Evolutionary conservation across 1,284 basidiomycete genomes (phyloP), one percentile per base, ranked within the genome.

Genomic region (Tilletia caries): DNA sequence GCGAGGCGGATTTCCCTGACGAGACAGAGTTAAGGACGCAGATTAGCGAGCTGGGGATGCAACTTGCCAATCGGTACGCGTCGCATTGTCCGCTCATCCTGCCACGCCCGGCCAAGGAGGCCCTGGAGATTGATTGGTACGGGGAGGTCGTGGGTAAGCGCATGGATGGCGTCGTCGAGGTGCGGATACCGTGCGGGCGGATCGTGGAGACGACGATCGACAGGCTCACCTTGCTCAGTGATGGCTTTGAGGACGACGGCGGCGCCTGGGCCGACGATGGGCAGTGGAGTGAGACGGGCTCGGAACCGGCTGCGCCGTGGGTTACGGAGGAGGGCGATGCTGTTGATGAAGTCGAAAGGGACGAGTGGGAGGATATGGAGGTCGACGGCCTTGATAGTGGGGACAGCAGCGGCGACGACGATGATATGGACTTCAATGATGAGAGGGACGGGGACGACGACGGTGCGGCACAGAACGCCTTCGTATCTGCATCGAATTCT

Each of bases 11-110:
- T 33, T 29, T 64, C 18, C 89, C 91, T 27, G 68, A 66, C 20
- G 81, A 88, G 64, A 82, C 82, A 64, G 89, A 90, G 8, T 92
- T 91, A 89, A 86, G 90, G 71, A 87, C 87, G 73, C 87, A 88
- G 54, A 87, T 93, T 87, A 85, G 87, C 34, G 86, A 88, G 25
- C 82, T 91, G 25, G 91, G 91, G 1, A 84, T 85, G 50, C 76
- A 80, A 37, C 86, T 91, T 73, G 88, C 89, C n/a, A 83, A 86
- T 65, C 83, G 85, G 64, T 85, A 87, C 33, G 83, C 71, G 4
- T 44, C 71, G 33, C 69, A 71, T 4, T 44, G 67, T 2, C 48
- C 64, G 32, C 60, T 74, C 62, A 20, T 4, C 18, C n/a, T 33
- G 8, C 43, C 67, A 1, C 70, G 67, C 37, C 18, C 70, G 5